These are phyloP conservation scores for Hyaloscypha bicolor DNA, from an alignment of 495 filamentous ascomycete species.

Conservation along the genomic window DNA sequence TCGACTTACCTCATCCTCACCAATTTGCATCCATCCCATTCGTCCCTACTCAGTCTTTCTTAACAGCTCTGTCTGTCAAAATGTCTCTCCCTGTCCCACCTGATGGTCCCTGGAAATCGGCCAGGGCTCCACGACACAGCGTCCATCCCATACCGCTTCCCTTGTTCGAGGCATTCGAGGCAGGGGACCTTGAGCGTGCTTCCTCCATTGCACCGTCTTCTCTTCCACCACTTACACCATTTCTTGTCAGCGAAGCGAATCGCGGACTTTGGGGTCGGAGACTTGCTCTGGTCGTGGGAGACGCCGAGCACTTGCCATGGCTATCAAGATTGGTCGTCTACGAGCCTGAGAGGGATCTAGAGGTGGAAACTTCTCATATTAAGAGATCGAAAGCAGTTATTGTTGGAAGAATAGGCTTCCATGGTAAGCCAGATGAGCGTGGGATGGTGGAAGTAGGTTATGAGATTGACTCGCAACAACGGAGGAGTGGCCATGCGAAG, in stretches of 20 bases:
- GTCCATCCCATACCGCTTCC: not conserved
- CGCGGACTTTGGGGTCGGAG: not conserved
- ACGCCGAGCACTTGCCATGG: not conserved
- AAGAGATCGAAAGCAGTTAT: not conserved
- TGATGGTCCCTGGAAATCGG: not conserved
- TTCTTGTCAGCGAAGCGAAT: not conserved
- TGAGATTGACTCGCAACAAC: not conserved
- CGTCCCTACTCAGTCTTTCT: not conserved
- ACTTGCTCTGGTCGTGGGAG: not conserved
- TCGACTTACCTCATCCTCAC: too few relatives aligned
- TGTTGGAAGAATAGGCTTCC: not conserved
- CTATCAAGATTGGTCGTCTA: not conserved
- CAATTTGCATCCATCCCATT: not conserved
- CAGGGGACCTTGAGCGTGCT: not conserved
- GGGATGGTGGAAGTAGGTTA: slow-evolving; percentile 9
- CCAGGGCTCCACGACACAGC: not conserved
- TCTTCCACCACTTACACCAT: not conserved
- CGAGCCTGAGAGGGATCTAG: not conserved
- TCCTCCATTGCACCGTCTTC: not conserved
- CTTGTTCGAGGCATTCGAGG: not conserved
- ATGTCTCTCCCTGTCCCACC: not conserved
- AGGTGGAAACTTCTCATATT: not conserved
- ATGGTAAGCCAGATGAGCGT: slow-evolving; percentile 1
- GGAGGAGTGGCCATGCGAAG: not conserved
- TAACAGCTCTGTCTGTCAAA: not conserved